Conservation (phyloP, 768 basidiomycete species). For the Thelephora ganbajun region DNA sequence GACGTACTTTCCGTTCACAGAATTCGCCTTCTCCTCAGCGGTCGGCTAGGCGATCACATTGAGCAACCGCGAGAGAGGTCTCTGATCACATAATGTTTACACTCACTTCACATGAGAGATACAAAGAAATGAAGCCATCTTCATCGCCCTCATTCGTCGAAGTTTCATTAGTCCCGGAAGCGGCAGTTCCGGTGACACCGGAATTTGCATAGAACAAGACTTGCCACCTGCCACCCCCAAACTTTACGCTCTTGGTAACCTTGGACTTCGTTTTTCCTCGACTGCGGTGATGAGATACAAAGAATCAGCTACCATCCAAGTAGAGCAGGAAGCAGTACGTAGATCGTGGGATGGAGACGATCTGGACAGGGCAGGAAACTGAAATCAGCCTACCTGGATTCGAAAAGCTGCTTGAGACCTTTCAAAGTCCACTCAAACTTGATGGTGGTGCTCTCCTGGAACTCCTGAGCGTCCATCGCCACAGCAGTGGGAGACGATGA, state of each 20-base stretch:
- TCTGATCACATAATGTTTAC: neutral
- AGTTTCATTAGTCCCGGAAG: neutral
- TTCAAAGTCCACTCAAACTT: constrained; percentile 71
- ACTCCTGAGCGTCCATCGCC: constrained; percentile 20
- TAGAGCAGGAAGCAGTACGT: too few relatives aligned
- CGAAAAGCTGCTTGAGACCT: constrained; percentile 60
- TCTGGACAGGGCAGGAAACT: neutral
- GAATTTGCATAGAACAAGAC: constrained; percentile 80
- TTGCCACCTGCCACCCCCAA: constrained; percentile 72
- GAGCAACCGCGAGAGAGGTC: too few relatives aligned
- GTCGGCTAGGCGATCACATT: constrained; percentile 40
- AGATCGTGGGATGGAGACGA: too few relatives aligned
- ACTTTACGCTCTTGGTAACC: constrained; percentile 60
- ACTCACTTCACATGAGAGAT: constrained; percentile 66
- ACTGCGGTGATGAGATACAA: constrained; percentile 14
- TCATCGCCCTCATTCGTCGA: constrained; percentile 13
- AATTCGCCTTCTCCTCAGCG: constrained; percentile 54
- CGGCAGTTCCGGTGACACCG: constrained; percentile 36
- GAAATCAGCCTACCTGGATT: constrained; percentile 36
- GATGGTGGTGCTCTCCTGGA: constrained; percentile 38
- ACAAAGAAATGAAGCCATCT: constrained; percentile 55
- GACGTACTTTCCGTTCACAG: constrained; percentile 42
- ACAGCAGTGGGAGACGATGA: neutral
- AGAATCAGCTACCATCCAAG: neutral
- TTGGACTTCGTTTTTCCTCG: constrained; percentile 71